Percentiles rank a stretch among this genome's conserved stretches.
phyloP scores from a whole-genome alignment of 2,329 filamentous ascomycete genomes.

The Diplocarpon rosae region DNA sequence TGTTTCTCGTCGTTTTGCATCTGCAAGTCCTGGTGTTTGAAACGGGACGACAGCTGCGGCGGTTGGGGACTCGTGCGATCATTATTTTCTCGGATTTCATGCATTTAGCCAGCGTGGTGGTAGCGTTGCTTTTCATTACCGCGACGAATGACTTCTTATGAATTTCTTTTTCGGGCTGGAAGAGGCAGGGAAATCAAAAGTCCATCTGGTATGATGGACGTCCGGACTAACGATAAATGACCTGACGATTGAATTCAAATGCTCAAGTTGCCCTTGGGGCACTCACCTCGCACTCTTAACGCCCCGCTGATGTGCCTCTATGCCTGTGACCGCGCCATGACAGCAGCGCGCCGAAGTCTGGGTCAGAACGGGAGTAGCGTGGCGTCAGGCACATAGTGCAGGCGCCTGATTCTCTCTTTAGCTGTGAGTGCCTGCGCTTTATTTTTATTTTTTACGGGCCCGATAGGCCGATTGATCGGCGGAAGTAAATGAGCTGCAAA shows the following conservation, averaged over 20 bases:
- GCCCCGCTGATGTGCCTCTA: no score
- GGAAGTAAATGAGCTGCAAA: no score
- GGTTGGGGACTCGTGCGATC: slow-evolving; percentile 9
- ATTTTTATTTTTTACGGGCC: no score
- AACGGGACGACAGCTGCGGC: slow-evolving; percentile 3
- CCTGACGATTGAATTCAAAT: slow-evolving; percentile 1
- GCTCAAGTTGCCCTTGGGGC: slow-evolving; percentile 2
- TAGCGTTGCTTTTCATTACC: slow-evolving; percentile 11
- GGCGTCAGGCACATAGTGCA: no score
- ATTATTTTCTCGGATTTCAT: slow-evolving; percentile 11
- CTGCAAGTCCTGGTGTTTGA: slow-evolving; percentile 4
- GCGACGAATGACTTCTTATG: slow-evolving; percentile 8
- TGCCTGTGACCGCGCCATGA: no score
- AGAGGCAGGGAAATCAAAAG: slow-evolving; percentile 6
- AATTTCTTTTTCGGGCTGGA: slow-evolving; percentile 10
- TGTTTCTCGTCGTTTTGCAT: slow-evolving; percentile 11
- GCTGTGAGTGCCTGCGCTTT: no score
- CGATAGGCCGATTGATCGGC: no score
- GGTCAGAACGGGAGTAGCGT: no score
- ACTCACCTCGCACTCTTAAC: neutral
- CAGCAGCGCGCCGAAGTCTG: no score
- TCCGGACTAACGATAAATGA: slow-evolving; percentile 9
- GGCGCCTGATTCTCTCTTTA: no score
- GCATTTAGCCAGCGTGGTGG: slow-evolving; percentile 27
- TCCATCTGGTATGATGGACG: slow-evolving; percentile 8